Evolutionary conservation across 306 rosid genomes (phyloP), one percentile per base, ranked within the genome.

Genomic region (Castanea crenata): DNA sequence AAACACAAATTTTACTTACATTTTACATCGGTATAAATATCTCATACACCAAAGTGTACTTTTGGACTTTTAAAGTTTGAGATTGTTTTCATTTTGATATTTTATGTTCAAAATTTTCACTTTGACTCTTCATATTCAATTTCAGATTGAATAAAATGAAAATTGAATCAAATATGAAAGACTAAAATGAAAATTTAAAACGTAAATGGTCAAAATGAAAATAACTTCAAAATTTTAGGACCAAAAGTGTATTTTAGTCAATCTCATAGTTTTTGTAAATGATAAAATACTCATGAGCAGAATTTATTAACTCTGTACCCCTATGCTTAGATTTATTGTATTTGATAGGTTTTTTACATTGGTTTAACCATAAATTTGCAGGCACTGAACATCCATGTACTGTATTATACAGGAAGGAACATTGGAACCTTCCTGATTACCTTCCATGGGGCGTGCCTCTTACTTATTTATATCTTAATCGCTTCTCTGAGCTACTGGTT

Each of bases 361-460:
- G 20, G 12, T 46, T 19, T 13, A 16, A 4, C 1, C 31, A 2
- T 6, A 3, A 49, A 5, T 52, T 64, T 65, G 86, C 87, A 89
- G 97, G 91, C 57, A 38, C 57, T 5, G 64, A 81, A n/a, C 76
- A 82, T 57, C 90, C 94, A 1, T 92, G 97, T 83, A 87, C 81
- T 20, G 76, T 92, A 23, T 23, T 92, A 1, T 92, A 82, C 87
- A 84, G 38, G 62, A 92, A 81, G 5, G 83, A 73, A 52, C 94
- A 82, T 54, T 88, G 97, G 94, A 85, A 9, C 38, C 3, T 89
- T 27, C 92, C 97, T 0, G 91, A 92, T 77, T 79, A 62, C 73
- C 19, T 54, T 67, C 92, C 94, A 6, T 92, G 97, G 97, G 97
- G 97, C 5, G 35, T 92, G 18, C 86, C 94, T 34, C 71, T 90